These are phyloP conservation scores for Cyberlindnera americana DNA, from an alignment of 805 yeast species.

Conservation along the genomic window DNA sequence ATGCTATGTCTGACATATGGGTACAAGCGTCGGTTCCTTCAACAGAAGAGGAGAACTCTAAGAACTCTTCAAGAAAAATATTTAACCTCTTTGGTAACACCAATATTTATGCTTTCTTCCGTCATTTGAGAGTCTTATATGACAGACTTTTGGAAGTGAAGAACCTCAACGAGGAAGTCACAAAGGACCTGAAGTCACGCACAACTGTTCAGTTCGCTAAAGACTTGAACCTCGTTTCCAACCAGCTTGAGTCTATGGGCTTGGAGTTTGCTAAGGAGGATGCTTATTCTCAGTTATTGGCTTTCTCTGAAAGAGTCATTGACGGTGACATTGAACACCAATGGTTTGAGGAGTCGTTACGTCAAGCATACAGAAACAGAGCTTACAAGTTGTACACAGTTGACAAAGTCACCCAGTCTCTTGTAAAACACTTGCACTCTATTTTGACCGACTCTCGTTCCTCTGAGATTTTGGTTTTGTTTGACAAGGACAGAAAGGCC, in stretches of 20 bases:
- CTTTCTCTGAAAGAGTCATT: slow-evolving; percentile 68
- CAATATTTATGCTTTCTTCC: slow-evolving; percentile 82
- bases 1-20: slow-evolving; percentile 27
- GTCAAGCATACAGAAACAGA: slow-evolving; percentile 91
- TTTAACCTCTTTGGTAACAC: slow-evolving; percentile 87
- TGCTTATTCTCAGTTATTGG: slow-evolving; percentile 76
- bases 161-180: slow-evolving; percentile 60
- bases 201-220: slow-evolving; percentile 74
- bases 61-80: slow-evolving; percentile 41
- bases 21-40: slow-evolving; percentile 22
- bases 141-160: slow-evolving; percentile 79
- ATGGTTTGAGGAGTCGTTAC: slow-evolving; percentile 90
- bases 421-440: slow-evolving; percentile 83
- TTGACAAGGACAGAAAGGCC: slow-evolving; percentile 72
- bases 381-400: slow-evolving; percentile 92
- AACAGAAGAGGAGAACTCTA: slow-evolving; percentile 28
- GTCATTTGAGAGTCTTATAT: slow-evolving; percentile 78
- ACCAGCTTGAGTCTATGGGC: slow-evolving; percentile 78
- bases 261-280: slow-evolving; percentile 64
- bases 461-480: slow-evolving; percentile 74
- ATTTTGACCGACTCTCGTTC: slow-evolving; percentile 76
- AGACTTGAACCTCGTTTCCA: slow-evolving; percentile 77
- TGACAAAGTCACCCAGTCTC: slow-evolving; percentile 83
- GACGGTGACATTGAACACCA: slow-evolving; percentile 91
- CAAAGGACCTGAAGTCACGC: slow-evolving; percentile 65